phyloP scores from a whole-genome alignment of 2,329 filamentous ascomycete genomes.

The Nemania sp. region DNA sequence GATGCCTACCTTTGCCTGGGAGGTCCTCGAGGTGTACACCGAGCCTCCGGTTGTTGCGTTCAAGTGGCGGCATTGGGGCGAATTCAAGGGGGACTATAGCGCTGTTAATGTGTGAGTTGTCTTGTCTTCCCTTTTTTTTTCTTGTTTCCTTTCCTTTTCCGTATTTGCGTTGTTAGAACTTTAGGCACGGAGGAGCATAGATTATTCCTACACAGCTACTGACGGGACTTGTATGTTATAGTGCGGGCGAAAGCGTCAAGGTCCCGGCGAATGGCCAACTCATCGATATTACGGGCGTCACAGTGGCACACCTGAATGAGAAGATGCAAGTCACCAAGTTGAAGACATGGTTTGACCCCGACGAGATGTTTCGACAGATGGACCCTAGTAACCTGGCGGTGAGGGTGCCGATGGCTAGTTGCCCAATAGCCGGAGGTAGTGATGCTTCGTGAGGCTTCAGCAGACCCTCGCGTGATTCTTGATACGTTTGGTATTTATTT shows the following conservation, averaged over 20 bases:
- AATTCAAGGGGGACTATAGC: conserved; percentile 74
- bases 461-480: background rate
- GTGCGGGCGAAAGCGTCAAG: conserved; percentile 71
- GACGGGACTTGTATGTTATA: conserved; percentile 47
- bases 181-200: no score
- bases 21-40: conserved; percentile 75
- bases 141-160: no score
- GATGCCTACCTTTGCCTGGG: conserved; percentile 80
- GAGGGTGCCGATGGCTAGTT: conserved; percentile 12
- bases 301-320: conserved; percentile 71
- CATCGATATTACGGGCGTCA: conserved; percentile 74
- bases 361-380: conserved; percentile 77
- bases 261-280: conserved; percentile 69
- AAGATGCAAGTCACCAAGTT: conserved; percentile 68
- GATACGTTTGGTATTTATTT: background rate
- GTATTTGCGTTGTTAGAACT: no score
- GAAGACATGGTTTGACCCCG: conserved; percentile 74
- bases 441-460: background rate
- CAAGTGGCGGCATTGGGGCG: conserved; percentile 76
- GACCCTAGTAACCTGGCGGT: conserved; percentile 33
- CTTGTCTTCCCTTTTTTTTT: background rate
- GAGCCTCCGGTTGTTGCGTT: conserved; percentile 72
- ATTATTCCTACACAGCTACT: no score
- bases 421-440: conserved; percentile 11
- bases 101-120: conserved; percentile 70